Percentiles rank a stretch among this genome's conserved stretches.
These are phyloP conservation scores for Fonsecaea pedrosoi DNA, from an alignment of 2,329 filamentous ascomycete species.

Conservation along the genomic window DNA sequence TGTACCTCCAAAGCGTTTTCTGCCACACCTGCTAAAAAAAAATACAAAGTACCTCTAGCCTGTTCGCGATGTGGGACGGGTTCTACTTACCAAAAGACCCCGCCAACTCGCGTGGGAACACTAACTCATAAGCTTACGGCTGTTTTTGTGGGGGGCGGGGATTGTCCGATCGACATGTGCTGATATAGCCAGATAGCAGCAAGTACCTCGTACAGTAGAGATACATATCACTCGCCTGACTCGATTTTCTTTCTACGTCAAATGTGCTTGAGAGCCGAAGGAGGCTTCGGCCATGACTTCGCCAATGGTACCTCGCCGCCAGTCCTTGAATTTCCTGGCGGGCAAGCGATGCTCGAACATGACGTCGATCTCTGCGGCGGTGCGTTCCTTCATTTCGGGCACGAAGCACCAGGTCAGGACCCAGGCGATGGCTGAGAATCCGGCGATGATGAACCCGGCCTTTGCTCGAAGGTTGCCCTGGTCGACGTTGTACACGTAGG, in stretches of 20 bases:
- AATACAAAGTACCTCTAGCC: too few species aligned
- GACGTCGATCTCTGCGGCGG: slow-evolving; percentile 56
- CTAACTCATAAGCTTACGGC: background rate
- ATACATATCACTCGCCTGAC: background rate
- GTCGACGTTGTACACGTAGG: slow-evolving; percentile 60
- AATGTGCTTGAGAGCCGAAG: background rate
- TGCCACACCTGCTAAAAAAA: too few species aligned
- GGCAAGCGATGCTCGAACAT: slow-evolving; percentile 44
- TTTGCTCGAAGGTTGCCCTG: slow-evolving; percentile 51
- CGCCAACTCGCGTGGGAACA: background rate
- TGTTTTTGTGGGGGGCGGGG: background rate
- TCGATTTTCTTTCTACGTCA: background rate
- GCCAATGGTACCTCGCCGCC: slow-evolving; percentile 27
- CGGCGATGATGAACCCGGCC: slow-evolving; percentile 52
- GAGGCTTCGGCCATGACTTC: background rate
- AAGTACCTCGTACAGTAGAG: too few species aligned
- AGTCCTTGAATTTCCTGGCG: slow-evolving; percentile 41
- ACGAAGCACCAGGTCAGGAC: slow-evolving; percentile 54
- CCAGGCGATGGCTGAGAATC: slow-evolving; percentile 43
- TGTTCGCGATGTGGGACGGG: too few species aligned
- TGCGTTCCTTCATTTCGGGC: slow-evolving; percentile 62
- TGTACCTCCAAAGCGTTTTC: too few species aligned
- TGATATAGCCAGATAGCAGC: background rate
- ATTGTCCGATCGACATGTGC: background rate
- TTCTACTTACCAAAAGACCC: background rate